Percentiles rank a stretch among this genome's conserved stretches.
These are phyloP conservation scores for Dendrobium officinale DNA, from an alignment of 106 monocot genomes.

Conservation along the genomic window DNA sequence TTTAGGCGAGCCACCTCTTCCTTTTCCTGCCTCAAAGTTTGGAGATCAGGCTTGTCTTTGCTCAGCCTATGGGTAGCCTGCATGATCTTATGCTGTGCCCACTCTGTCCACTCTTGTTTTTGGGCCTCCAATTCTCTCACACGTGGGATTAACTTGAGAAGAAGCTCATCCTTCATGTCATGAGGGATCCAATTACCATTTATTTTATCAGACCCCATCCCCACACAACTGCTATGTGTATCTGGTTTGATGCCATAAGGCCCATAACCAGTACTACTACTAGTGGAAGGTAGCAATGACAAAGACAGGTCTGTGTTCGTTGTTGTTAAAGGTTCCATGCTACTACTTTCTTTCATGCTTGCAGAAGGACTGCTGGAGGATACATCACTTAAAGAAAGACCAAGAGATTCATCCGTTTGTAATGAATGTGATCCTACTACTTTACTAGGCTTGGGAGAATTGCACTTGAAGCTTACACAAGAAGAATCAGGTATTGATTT, in stretches of 20 bases:
- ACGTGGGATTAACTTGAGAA: conserved; percentile 42
- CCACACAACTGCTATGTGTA: background rate
- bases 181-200: conserved; percentile 36
- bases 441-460: conserved; percentile 45
- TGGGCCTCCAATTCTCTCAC: conserved; percentile 50
- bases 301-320: conserved; percentile 68
- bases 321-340: conserved; percentile 14
- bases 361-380: conserved; percentile 10
- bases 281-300: conserved; percentile 43
- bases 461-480: conserved; percentile 29
- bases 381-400: conserved; percentile 25
- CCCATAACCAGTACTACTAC: conserved; percentile 7
- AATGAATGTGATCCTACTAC: conserved; percentile 9
- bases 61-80: conserved; percentile 61
- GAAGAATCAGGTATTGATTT: conserved; percentile 40
- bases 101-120: conserved; percentile 72
- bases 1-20: conserved; percentile 67
- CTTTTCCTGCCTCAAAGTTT: conserved; percentile 58
- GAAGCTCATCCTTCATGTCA: conserved; percentile 59
- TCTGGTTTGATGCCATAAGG: background rate
- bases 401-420: conserved; percentile 15
- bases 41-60: conserved; percentile 72
- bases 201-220: conserved; percentile 7
- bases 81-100: conserved; percentile 88
- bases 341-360: conserved; percentile 7